Evolutionary conservation across 345 rosid genomes (phyloP), one percentile per base, ranked within the genome.

Genomic region (Salix dunnii): DNA sequence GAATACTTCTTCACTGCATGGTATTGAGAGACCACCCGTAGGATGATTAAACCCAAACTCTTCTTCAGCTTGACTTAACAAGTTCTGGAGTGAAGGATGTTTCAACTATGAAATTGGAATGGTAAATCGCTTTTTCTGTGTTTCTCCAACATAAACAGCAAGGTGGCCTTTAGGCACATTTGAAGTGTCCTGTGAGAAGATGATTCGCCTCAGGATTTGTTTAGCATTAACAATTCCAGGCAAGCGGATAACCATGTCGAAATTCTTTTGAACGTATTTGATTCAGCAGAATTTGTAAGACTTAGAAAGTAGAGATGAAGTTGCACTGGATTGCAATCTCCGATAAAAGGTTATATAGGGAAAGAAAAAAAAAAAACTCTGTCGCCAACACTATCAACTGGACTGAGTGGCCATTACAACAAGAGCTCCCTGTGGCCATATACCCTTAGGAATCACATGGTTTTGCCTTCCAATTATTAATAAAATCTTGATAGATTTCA

Each of bases 131-230:
- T 79, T 38, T 72, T 68, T 43, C 17, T 69, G 43, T 51, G n/a
- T 60, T 76, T 70, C 79, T 82, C 84, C 72, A 74, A 31, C 79
- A 31, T 76, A 76, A 30, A 76, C 69, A 11, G 84, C 81, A 35
- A 79, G 35, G 77, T 71, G 76, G 58, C 90, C 88, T 74, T 82
- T 85, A 14, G 85, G 89, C 51, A 75, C 79, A 28, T 53, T 58
- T 2, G 0, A 2, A 58, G 55, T 76, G 33, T 64, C 55, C 48
- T 14, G 42, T 46, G 69, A 72, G 27, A 73, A 73, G 33, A 61
- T n/a, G 9, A 53, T 67, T n/a, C 68, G 38, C 2, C n/a, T 18
- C 6, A 68, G 30, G 49, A 46, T 71, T 35, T 71, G 61, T 64
- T 81, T 73, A 11, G 63, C 74, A 74, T 28, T 20, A 3, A 72